These are phyloP conservation scores for Apiospora marii DNA, from an alignment of 2,329 filamentous ascomycete species.

Conservation along the genomic window DNA sequence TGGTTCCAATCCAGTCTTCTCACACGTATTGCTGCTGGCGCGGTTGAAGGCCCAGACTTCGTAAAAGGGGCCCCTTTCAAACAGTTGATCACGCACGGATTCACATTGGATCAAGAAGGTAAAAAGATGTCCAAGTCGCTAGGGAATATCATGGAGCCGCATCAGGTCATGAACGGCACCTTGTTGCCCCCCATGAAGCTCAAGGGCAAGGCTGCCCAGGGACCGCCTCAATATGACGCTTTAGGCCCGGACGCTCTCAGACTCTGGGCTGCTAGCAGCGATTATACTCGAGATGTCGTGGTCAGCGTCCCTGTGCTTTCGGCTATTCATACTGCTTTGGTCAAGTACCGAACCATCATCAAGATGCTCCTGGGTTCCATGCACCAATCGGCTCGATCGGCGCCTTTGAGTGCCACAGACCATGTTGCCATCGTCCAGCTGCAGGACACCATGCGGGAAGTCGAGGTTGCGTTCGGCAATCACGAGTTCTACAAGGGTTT, in stretches of 20 bases:
- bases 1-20: conserved; percentile 98
- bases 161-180: conserved; percentile 84
- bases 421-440: conserved; percentile 82
- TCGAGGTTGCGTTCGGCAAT: conserved; percentile 69
- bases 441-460: conserved; percentile 67
- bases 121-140: conserved; percentile 99
- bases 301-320: conserved; percentile 82
- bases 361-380: conserved; percentile 89
- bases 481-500: conserved; percentile 87
- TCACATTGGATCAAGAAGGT: conserved; percentile 87
- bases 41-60: conserved; percentile 44
- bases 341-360: conserved; percentile 89
- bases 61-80: conserved; percentile 74
- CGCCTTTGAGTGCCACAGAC: conserved; percentile 68
- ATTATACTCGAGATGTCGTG: conserved; percentile 88
- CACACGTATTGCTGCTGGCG: conserved; percentile 77
- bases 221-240: conserved; percentile 63
- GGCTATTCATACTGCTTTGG: conserved; percentile 76
- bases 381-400: conserved; percentile 58
- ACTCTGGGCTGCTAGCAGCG: conserved; percentile 89
- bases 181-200: conserved; percentile 74
- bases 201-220: conserved; percentile 60
- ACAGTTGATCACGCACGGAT: conserved; percentile 93
- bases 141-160: conserved; percentile 84
- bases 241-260: conserved; percentile 88